Evolutionary conservation across 257 asterid genomes (phyloP).

Genomic region (Nicotiana undulata): DNA sequence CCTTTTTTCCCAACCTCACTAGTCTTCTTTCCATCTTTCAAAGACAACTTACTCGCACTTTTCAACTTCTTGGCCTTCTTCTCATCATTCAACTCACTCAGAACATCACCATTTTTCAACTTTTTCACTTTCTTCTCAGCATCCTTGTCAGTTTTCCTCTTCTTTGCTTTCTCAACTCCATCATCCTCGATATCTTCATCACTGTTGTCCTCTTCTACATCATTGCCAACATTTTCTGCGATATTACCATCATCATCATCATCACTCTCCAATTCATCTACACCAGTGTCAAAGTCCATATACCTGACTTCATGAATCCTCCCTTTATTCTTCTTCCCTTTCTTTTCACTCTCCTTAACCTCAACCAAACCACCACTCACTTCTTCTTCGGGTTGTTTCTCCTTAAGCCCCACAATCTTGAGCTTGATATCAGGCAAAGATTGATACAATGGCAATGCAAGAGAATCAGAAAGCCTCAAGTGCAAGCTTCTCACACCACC

Average conservation of each 20-base stretch:
- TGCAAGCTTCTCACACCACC: slow-evolving; percentile 79
- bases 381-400: slow-evolving; percentile 11
- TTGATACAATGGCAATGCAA: slow-evolving; percentile 78
- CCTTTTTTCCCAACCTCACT: slow-evolving; percentile 21
- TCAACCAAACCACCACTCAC: slow-evolving; percentile 23
- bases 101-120: slow-evolving; percentile 3
- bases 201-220: not conserved
- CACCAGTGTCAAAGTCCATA: slow-evolving; percentile 50
- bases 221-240: slow-evolving; percentile 2
- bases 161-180: slow-evolving; percentile 14
- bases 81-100: not conserved
- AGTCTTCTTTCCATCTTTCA: slow-evolving; percentile 15
- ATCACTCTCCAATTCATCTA: slow-evolving; percentile 31
- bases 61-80: not conserved
- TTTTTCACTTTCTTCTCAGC: not conserved
- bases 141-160: slow-evolving; percentile 11
- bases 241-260: slow-evolving; percentile 18
- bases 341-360: slow-evolving; percentile 16
- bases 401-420: slow-evolving; percentile 50
- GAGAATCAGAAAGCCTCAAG: slow-evolving; percentile 61
- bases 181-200: slow-evolving; percentile 11
- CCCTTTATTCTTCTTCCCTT: slow-evolving; percentile 45
- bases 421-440: slow-evolving; percentile 72
- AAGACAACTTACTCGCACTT: slow-evolving; percentile 7
- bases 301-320: slow-evolving; percentile 70